Evolutionary conservation across 352 stramenopile genomes (phyloP).

Genomic region (Phytopythium helicoides): DNA sequence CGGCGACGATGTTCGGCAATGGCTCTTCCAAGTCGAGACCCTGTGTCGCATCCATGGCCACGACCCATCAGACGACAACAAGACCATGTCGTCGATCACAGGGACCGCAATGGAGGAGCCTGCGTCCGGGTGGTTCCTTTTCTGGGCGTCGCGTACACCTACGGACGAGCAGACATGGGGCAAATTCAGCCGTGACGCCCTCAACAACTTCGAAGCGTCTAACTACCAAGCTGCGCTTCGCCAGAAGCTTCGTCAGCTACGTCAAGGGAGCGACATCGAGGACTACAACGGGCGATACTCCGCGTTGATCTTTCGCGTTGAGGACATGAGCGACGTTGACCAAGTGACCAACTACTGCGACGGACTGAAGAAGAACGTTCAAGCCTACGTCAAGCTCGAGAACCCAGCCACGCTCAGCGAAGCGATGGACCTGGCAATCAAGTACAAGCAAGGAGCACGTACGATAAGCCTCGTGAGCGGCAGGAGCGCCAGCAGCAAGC

Average conservation of each 20-base stretch:
- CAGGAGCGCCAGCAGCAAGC: constrained; percentile 5
- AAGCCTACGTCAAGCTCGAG: constrained; percentile 10
- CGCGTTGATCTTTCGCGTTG: constrained; percentile 7
- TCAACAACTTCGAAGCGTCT: constrained; percentile 13
- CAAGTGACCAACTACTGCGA: constrained; percentile 12
- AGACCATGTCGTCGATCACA: constrained; percentile 6
- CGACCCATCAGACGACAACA: constrained; percentile 4
- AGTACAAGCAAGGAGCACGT: constrained; percentile 13
- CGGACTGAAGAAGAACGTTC: constrained; percentile 4
- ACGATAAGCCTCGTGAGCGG: constrained; percentile 4
- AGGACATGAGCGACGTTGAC: constrained; percentile 13
- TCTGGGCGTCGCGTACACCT: constrained; percentile 8
- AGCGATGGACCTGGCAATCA: constrained; percentile 10
- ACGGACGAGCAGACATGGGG: constrained; percentile 11
- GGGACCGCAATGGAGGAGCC: constrained; percentile 12
- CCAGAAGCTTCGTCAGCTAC: constrained; percentile 1
- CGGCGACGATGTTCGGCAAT: constrained; percentile 14
- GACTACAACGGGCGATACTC: too few species aligned
- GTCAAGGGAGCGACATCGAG: too few species aligned
- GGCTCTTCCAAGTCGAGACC: constrained; percentile 14
- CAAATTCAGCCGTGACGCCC: constrained; percentile 5
- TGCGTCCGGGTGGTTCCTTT: constrained; percentile 15
- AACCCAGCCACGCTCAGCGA: constrained; percentile 1
- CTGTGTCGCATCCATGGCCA: constrained; percentile 13
- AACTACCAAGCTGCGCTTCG: constrained; percentile 17